Base-by-base conservation (phyloP, 768 basidiomycete genomes). In the Naganishia onofrii region DNA sequence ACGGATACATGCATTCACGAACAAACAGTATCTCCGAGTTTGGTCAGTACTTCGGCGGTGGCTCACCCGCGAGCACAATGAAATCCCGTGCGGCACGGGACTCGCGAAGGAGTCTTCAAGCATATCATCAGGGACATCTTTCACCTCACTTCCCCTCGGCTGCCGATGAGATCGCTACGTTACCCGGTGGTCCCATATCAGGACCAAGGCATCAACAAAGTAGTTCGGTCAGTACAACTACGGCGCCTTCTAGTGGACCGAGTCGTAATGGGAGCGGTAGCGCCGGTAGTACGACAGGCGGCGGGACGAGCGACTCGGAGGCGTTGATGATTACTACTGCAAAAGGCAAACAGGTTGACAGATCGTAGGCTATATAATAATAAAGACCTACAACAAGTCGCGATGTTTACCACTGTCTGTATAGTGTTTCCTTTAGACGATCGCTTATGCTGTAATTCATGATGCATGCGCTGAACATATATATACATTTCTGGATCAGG, bases 1-100 rank as follows among this genome's bases (percentile, higher is more conserved):
- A 65, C 21, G 69, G 69, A 3, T 70, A 70, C 60, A 60, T 70
- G 28, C 51, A 53, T 54, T 68, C 67, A 15, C 17, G 42, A 5
- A 68, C 51, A 12, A 63, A 29, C 38, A 63, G 60, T 63, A 42
- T 63, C 42, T 63, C 60, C 67, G 54, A 55, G 54, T 68, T 55
- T 56, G 67, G 67, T 2, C 51, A 54, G 29, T 32, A 38, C 19
- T n/a, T 34, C 19, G 29, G 65, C 21, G 26, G 26, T 29, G 48
- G 65, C 2, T 66, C 65, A 19, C 65, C 36, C 0, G 65, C 15
- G 23, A 63, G 60, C 19, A 63, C 60, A 26, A 63, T 42, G 42
- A n/a, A n/a, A 28, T 51, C 48, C n/a, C 60, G 60, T n/a, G 34
- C 15, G 15, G 23, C 26, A 3, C 36, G 60, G 60, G 60, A 63